Conservation (phyloP, 495 filamentous ascomycete species). For the Penicillium roqueforti region DNA sequence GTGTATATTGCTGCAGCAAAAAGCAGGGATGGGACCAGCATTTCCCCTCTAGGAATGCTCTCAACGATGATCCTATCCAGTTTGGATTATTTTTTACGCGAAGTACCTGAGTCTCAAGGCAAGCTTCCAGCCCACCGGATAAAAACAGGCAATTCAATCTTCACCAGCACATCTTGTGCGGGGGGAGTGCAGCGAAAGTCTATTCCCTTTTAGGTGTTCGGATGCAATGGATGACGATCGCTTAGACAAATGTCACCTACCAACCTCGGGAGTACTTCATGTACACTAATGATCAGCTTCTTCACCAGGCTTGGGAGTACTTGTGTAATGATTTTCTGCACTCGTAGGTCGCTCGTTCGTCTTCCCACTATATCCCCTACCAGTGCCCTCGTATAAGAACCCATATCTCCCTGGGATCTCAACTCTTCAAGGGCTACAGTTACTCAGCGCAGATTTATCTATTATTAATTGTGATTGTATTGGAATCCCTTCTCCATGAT, state of each 20-base stretch:
- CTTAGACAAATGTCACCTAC: constrained; percentile 9
- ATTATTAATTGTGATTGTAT: background rate
- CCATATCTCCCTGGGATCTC: background rate
- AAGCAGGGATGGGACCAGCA: background rate
- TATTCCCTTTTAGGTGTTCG: constrained; percentile 16
- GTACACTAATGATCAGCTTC: constrained; percentile 7
- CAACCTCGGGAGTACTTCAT: constrained; percentile 5
- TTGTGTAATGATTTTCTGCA: constrained; percentile 1
- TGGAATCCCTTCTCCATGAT: constrained; percentile 16
- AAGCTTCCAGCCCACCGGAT: background rate
- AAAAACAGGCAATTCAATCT: background rate
- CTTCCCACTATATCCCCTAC: background rate
- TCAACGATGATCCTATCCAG: background rate
- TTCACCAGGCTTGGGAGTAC: background rate
- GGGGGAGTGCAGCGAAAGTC: constrained; percentile 7
- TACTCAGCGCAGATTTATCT: background rate
- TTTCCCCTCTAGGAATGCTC: background rate
- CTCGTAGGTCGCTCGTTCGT: background rate
- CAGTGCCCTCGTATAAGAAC: constrained; percentile 1
- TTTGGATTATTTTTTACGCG: background rate
- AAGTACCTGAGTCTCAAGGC: background rate
- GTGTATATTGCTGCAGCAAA: background rate
- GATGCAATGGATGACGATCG: constrained; percentile 14
- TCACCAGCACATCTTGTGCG: constrained; percentile 13
- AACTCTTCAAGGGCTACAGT: background rate